Evolutionary conservation across 2,329 filamentous ascomycete genomes (phyloP).

Genomic region (Calonectria crousiana): DNA sequence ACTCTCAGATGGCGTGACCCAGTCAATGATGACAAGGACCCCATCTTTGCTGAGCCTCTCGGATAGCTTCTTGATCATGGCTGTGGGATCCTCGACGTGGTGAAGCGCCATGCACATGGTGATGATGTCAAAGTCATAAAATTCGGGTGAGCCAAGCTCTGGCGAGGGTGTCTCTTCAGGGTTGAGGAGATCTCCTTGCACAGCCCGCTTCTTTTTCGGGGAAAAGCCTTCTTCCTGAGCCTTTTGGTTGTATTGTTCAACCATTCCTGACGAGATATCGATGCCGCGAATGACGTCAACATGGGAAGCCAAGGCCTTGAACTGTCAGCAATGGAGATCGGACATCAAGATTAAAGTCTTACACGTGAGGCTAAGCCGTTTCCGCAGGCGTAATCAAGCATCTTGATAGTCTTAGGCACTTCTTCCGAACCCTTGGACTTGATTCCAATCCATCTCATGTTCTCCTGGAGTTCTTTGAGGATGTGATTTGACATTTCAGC

Average conservation of each 20-base stretch:
- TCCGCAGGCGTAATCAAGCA: constrained; percentile 50
- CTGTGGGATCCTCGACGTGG: constrained; percentile 46
- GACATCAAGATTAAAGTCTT: neutral
- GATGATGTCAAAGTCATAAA: constrained; percentile 47
- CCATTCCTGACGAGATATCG: constrained; percentile 50
- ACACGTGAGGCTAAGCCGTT: constrained; percentile 46
- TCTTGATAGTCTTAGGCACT: constrained; percentile 21
- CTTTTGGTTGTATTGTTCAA: constrained; percentile 47
- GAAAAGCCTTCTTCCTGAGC: constrained; percentile 40
- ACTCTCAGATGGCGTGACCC: constrained; percentile 36
- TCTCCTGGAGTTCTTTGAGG: constrained; percentile 38
- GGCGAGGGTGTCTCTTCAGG: constrained; percentile 34
- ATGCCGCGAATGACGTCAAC: constrained; percentile 48
- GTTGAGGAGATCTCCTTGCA: constrained; percentile 47
- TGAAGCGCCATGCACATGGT: constrained; percentile 53
- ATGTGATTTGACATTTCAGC: constrained; percentile 41
- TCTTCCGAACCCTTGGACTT: neutral
- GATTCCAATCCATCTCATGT: constrained; percentile 44
- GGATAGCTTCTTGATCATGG: constrained; percentile 45
- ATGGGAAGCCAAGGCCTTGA: constrained; percentile 48
- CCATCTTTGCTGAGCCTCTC: constrained; percentile 47
- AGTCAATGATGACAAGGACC: constrained; percentile 50
- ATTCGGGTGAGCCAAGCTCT: constrained; percentile 36
- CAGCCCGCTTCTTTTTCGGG: constrained; percentile 44
- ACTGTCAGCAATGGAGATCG: neutral